Conservation (phyloP, 352 stramenopile species). For the Phytophthora pinifolia region DNA sequence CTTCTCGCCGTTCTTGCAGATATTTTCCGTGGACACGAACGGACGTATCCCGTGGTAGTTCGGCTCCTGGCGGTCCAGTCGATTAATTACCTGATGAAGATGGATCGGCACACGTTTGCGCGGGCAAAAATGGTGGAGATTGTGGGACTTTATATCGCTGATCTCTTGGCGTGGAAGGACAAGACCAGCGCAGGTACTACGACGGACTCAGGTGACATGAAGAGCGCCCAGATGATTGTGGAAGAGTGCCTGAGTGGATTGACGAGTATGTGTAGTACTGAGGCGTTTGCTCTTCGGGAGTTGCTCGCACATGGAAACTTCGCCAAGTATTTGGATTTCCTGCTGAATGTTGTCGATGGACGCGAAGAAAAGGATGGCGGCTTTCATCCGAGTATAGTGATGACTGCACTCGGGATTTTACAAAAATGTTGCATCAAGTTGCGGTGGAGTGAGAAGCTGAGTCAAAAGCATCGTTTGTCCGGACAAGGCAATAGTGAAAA, state of each 20-base stretch:
- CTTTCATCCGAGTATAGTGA: conserved; percentile 68
- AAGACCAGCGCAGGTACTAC: conserved; percentile 5
- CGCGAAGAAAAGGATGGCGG: conserved; percentile 29
- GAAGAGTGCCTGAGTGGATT: conserved; percentile 80
- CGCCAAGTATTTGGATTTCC: conserved; percentile 56
- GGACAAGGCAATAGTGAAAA: conserved; percentile 11
- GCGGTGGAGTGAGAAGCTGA: conserved; percentile 42
- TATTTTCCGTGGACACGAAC: conserved; percentile 48
- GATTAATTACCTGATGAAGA: conserved; percentile 86
- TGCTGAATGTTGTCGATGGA: conserved; percentile 37
- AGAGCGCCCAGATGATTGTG: conserved; percentile 66
- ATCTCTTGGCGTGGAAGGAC: conserved; percentile 44
- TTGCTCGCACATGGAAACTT: conserved; percentile 43
- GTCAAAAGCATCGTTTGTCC: conserved; percentile 9
- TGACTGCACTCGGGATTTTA: conserved; percentile 62
- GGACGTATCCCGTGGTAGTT: conserved; percentile 43
- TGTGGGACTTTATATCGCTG: conserved; percentile 53
- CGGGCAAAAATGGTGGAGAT: conserved; percentile 47
- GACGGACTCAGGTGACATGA: conserved; percentile 6
- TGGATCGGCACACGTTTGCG: conserved; percentile 67
- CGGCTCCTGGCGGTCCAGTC: conserved; percentile 72
- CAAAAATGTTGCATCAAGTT: conserved; percentile 76
- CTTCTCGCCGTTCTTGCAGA: conserved; percentile 50
- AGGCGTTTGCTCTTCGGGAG: conserved; percentile 56
- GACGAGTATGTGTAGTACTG: conserved; percentile 59